These are phyloP conservation scores for Gillenia trifoliata DNA, from an alignment of 306 rosid species.

Conservation along the genomic window DNA sequence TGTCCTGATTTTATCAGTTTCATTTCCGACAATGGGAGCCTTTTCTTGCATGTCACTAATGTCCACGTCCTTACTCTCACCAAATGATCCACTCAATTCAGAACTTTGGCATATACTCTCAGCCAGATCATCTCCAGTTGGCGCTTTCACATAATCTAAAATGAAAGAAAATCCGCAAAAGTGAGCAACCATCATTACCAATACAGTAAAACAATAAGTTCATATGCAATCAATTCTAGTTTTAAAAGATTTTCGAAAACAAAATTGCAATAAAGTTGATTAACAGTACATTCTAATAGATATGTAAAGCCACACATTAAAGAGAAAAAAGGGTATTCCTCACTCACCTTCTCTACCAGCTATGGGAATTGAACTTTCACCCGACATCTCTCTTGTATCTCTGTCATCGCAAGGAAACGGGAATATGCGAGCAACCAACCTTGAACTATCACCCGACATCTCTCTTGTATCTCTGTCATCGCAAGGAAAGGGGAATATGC, in stretches of 20 bases:
- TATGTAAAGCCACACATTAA: neutral
- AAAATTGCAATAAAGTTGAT: neutral
- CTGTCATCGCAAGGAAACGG: slow-evolving; percentile 11
- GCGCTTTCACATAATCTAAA: slow-evolving; percentile 39
- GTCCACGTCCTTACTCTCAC: slow-evolving; percentile 31
- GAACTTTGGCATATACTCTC: slow-evolving; percentile 31
- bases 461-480: slow-evolving; percentile 13
- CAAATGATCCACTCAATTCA: slow-evolving; percentile 41
- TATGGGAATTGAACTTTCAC: slow-evolving; percentile 21
- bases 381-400: slow-evolving; percentile 4
- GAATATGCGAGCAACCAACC: slow-evolving; percentile 5
- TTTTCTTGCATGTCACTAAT: slow-evolving; percentile 10
- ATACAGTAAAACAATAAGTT: slow-evolving; percentile 7
- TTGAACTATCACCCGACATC: slow-evolving; percentile 8
- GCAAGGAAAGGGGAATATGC: slow-evolving; percentile 6
- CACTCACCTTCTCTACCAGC: slow-evolving; percentile 32
- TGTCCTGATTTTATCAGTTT: slow-evolving; percentile 31
- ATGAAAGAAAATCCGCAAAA: slow-evolving; percentile 8
- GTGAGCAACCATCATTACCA: neutral
- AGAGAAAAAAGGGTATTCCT: neutral
- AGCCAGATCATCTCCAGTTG: slow-evolving; percentile 26
- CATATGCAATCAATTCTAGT: neutral
- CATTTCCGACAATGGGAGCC: slow-evolving; percentile 30
- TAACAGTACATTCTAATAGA: neutral
- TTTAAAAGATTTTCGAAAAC: neutral